These are phyloP conservation scores for Inonotus obliquus DNA, from an alignment of 1,284 basidiomycete species.

Conservation along the genomic window DNA sequence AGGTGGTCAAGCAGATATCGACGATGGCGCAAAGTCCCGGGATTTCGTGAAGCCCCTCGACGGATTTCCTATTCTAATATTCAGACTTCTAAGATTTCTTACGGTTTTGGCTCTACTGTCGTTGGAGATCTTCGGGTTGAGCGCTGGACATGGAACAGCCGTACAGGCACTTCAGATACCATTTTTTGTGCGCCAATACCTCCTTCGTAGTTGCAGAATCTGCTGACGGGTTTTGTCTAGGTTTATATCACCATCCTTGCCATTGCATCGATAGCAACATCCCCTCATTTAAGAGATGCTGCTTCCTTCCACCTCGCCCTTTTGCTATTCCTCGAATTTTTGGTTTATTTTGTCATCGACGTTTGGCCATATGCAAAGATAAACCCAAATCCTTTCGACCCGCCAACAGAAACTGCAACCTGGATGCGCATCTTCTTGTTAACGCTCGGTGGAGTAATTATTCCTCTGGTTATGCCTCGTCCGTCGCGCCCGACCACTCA, in stretches of 20 bases:
- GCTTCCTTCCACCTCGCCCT: slow-evolving; percentile 25
- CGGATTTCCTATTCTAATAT: slow-evolving; percentile 7
- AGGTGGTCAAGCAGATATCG: not conserved
- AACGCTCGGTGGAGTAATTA: slow-evolving; percentile 34
- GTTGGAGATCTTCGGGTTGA: slow-evolving; percentile 6
- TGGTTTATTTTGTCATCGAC: slow-evolving; percentile 46
- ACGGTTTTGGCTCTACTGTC: slow-evolving; percentile 6
- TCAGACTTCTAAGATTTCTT: slow-evolving; percentile 8
- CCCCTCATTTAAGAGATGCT: slow-evolving; percentile 14
- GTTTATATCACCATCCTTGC: slow-evolving; percentile 22
- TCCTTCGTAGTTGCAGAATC: not conserved
- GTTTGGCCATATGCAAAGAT: slow-evolving; percentile 45
- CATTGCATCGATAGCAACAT: slow-evolving; percentile 20
- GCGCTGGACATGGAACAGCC: not conserved
- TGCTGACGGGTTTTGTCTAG: not conserved
- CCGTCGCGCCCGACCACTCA: slow-evolving; percentile 40
- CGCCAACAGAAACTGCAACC: slow-evolving; percentile 31
- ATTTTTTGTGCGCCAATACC: slow-evolving; percentile 11
- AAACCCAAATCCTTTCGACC: slow-evolving; percentile 37
- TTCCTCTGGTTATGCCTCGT: slow-evolving; percentile 45
- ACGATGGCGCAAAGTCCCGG: not conserved
- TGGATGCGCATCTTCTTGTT: slow-evolving; percentile 38
- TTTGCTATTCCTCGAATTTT: slow-evolving; percentile 37
- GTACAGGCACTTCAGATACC: not conserved
- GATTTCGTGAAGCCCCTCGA: not conserved